Evolutionary conservation across 441 rosid species (phyloP).

Genomic region (Rhodomyrtus psidioides): DNA sequence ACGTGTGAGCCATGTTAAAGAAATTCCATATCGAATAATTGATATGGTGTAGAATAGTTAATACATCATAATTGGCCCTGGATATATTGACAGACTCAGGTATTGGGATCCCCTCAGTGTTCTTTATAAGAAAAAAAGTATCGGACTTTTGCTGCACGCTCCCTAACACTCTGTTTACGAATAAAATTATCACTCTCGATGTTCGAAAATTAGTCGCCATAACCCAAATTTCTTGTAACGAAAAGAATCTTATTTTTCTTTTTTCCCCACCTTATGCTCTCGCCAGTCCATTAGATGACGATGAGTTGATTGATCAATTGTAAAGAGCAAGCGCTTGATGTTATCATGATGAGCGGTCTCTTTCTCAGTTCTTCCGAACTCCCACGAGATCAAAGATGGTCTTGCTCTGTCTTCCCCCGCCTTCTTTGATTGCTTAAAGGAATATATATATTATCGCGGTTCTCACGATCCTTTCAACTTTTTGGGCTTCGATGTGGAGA

Average conservation of each 20-base stretch:
- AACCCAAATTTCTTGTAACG: background rate
- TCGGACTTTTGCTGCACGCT: no score
- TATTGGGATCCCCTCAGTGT: no score
- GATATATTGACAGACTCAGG: no score
- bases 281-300: background rate
- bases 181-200: background rate
- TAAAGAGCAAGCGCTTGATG: background rate
- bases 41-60: no score
- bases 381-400: background rate
- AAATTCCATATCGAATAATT: no score
- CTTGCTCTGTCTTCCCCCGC: no score
- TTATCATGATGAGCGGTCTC: background rate
- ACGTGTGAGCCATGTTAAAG: no score
- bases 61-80: no score
- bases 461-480: background rate
- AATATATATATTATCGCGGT: background rate
- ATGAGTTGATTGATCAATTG: background rate
- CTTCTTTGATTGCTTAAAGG: background rate
- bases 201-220: background rate
- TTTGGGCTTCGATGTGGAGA: conserved; percentile 11
- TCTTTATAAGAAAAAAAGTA: no score
- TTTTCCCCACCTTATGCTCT: background rate
- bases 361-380: background rate
- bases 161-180: no score
- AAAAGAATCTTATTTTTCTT: background rate